Percentiles rank a stretch among this genome's conserved stretches.
Evolutionary conservation across 2,329 filamentous ascomycete genomes (phyloP).

Genomic region (Curvularia sp.): DNA sequence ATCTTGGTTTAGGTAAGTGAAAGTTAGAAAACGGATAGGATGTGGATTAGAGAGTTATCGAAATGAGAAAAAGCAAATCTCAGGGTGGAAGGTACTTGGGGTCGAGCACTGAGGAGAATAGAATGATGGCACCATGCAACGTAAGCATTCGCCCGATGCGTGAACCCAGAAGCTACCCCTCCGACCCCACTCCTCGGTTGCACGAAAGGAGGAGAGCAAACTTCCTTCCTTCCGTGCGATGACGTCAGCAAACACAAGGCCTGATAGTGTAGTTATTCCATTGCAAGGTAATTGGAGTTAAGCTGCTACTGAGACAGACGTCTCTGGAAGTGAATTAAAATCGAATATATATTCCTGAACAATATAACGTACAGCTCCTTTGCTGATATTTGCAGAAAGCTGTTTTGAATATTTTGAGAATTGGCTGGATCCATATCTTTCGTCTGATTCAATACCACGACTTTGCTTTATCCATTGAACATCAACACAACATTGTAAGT

Average conservation of each 20-base stretch:
- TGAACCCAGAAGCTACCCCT: slow-evolving; percentile 26
- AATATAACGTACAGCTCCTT: neutral
- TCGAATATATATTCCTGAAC: neutral
- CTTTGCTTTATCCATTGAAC: too few relatives aligned
- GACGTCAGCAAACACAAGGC: slow-evolving; percentile 1
- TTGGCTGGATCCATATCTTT: neutral
- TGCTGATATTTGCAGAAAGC: neutral
- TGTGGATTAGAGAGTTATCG: neutral
- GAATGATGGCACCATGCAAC: neutral
- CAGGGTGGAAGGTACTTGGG: neutral
- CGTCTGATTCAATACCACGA: too few relatives aligned
- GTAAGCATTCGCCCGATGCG: slow-evolving; percentile 1
- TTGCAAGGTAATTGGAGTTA: neutral
- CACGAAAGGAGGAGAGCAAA: neutral
- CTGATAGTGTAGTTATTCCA: neutral
- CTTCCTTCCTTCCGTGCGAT: slow-evolving; percentile 18
- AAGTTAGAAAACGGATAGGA: neutral
- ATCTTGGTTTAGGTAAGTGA: slow-evolving; percentile 4
- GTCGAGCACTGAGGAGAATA: neutral
- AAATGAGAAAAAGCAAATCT: neutral
- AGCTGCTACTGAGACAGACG: neutral
- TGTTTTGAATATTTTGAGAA: neutral
- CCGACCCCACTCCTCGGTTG: slow-evolving; percentile 21
- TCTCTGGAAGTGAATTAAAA: neutral
- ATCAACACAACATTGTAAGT: neutral